Base-by-base conservation (phyloP, 2,329 filamentous ascomycete genomes). In the Mollisiaceae sp. region DNA sequence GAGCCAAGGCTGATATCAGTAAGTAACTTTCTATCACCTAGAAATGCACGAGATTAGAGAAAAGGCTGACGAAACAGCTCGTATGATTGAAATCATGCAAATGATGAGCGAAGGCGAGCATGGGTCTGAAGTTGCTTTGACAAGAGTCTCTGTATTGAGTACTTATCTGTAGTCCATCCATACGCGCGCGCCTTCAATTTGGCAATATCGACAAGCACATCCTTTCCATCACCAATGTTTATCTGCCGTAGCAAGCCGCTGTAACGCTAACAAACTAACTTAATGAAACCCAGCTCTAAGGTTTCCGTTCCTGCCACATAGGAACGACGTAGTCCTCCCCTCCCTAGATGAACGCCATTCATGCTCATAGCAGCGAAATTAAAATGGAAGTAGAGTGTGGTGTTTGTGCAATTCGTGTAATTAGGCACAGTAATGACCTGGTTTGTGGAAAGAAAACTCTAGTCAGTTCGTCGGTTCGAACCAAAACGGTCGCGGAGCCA, bases 51-150 rank as follows among this genome's bases (percentile, higher is more conserved):
- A 54, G 9, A 11, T 50, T 2, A 50, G 12, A 24, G 50, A 20
- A 54, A 32, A 18, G 14, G 36, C 58, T 64, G 15, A 43, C 35
- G 27, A 22, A 20, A 60, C 59, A 88, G 85, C 80, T 50, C 81
- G 82, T 66, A 89, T 90, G 86, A 84, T 89, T 35, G 81, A 88
- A 62, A 89, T 89, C 59, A 84, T 89, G 85, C 80, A 84, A 63
- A 72, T 80, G 18, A 88, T 88, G 81, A 82, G 82, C 27, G 82
- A 84, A 39, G 81, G 82, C 9, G 81, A 84, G 27, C 77, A 86
- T 57, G 85, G 85, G 1, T 86, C 84, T 14, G 83, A 87, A 27
- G 85, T 89, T 18, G 86, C 87, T 4, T 79, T 81, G 68, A 88
- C 86, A 6, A 80, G 87, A 68, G 83, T 89, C 22, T 80, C 83